phyloP scores from a whole-genome alignment of 202 grass and related monocot species.

The Zoysia matrella region DNA sequence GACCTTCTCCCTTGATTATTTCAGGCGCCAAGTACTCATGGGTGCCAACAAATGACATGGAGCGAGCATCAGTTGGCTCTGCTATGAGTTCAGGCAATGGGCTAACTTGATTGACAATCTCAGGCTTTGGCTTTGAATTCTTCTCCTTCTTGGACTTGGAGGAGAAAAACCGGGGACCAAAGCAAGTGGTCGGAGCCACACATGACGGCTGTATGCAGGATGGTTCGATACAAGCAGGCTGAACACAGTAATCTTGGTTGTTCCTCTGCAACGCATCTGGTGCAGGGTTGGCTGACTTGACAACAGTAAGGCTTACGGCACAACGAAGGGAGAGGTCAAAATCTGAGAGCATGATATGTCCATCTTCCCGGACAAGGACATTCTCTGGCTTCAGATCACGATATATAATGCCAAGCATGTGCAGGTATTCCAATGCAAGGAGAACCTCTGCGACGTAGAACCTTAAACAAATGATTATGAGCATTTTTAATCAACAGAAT shows the following conservation, averaged over 20 bases:
- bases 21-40: constrained; percentile 78
- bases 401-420: constrained; percentile 90
- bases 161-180: constrained; percentile 70
- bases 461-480: constrained; percentile 44
- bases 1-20: constrained; percentile 80
- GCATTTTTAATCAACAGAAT: neutral
- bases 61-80: constrained; percentile 71
- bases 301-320: constrained; percentile 54
- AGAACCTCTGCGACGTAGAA: constrained; percentile 81
- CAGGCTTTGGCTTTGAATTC: constrained; percentile 57
- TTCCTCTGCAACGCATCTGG: constrained; percentile 55
- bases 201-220: constrained; percentile 82
- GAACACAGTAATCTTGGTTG: constrained; percentile 63
- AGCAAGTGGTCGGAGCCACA: constrained; percentile 69
- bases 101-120: constrained; percentile 66
- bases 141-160: constrained; percentile 64
- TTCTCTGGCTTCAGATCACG: constrained; percentile 82
- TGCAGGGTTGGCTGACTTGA: constrained; percentile 63
- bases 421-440: constrained; percentile 74
- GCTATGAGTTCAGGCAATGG: constrained; percentile 71
- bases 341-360: no score
- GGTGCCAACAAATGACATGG: constrained; percentile 83
- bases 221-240: constrained; percentile 68
- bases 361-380: constrained; percentile 2
- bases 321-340: constrained; percentile 45